Evolutionary conservation across 352 stramenopile genomes (phyloP).

Genomic region (Pythium plurisporium): DNA sequence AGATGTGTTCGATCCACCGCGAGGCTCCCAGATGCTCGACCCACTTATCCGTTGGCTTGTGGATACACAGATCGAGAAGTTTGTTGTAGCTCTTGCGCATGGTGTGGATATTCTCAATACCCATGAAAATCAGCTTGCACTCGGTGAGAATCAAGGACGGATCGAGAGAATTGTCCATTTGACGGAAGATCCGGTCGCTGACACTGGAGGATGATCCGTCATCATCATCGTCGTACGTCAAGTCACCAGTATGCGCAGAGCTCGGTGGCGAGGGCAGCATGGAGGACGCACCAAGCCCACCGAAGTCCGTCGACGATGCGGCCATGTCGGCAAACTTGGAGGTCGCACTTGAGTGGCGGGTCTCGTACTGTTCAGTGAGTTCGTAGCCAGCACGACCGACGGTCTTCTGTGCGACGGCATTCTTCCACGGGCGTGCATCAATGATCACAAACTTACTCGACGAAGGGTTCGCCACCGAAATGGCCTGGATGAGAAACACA

Average conservation of each 20-base stretch:
- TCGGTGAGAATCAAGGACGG: slow-evolving; percentile 64
- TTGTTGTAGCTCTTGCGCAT: slow-evolving; percentile 93
- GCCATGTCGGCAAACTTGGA: slow-evolving; percentile 65
- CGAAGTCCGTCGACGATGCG: slow-evolving; percentile 23
- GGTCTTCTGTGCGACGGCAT: slow-evolving; percentile 88
- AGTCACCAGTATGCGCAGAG: background rate
- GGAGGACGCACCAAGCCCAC: slow-evolving; percentile 18
- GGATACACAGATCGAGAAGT: slow-evolving; percentile 79
- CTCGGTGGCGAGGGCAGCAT: slow-evolving; percentile 18
- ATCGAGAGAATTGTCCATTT: slow-evolving; percentile 9
- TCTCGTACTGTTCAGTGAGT: slow-evolving; percentile 82
- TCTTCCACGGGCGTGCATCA: slow-evolving; percentile 86
- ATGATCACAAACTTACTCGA: slow-evolving; percentile 86
- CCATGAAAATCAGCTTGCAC: slow-evolving; percentile 95
- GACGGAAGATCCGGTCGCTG: slow-evolving; percentile 15
- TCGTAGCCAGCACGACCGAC: slow-evolving; percentile 87
- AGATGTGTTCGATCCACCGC: slow-evolving; percentile 95
- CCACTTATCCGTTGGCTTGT: slow-evolving; percentile 82
- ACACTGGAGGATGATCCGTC: slow-evolving; percentile 18
- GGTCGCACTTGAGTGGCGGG: slow-evolving; percentile 47
- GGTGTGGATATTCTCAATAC: slow-evolving; percentile 98
- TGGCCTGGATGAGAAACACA: slow-evolving; percentile 77
- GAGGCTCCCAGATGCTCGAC: slow-evolving; percentile 90
- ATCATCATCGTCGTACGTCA: slow-evolving; percentile 22
- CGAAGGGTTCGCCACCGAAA: slow-evolving; percentile 68